Evolutionary conservation across 192 early-diverging fungal species (phyloP).

Genomic region (Podila minutissima): DNA sequence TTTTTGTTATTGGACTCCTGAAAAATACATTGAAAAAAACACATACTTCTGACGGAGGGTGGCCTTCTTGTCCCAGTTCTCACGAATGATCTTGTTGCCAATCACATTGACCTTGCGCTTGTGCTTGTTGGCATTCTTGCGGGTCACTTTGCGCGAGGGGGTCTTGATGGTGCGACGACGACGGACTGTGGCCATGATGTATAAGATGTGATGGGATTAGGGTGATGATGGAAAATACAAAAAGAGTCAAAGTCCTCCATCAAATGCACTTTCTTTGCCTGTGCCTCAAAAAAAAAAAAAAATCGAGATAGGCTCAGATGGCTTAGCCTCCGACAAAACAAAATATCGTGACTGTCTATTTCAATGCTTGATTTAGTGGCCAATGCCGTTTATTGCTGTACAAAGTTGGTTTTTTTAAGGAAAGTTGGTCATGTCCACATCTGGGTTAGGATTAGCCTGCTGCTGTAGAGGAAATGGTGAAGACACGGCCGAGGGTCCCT

Average conservation of each 20-base stretch:
- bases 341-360: too few species aligned
- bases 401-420: conserved; percentile 2
- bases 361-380: too few species aligned
- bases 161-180: conserved; percentile 74
- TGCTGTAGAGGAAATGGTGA: conserved; percentile 3
- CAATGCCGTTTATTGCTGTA: background rate
- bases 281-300: background rate
- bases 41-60: conserved; percentile 75
- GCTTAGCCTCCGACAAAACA: too few species aligned
- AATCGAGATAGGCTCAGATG: background rate
- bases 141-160: conserved; percentile 66
- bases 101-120: conserved; percentile 65
- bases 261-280: background rate
- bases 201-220: background rate
- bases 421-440: conserved; percentile 26
- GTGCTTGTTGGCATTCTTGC: conserved; percentile 71
- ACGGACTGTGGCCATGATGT: conserved; percentile 69
- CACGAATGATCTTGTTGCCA: conserved; percentile 65
- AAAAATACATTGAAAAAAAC: background rate
- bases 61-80: conserved; percentile 74
- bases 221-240: background rate
- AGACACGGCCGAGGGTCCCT: background rate
- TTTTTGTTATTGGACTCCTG: background rate
- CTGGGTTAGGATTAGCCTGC: conserved; percentile 14
- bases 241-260: background rate